Base-by-base conservation (phyloP, 192 early-diverging fungal species). In the Allomyces macrogynus region DNA sequence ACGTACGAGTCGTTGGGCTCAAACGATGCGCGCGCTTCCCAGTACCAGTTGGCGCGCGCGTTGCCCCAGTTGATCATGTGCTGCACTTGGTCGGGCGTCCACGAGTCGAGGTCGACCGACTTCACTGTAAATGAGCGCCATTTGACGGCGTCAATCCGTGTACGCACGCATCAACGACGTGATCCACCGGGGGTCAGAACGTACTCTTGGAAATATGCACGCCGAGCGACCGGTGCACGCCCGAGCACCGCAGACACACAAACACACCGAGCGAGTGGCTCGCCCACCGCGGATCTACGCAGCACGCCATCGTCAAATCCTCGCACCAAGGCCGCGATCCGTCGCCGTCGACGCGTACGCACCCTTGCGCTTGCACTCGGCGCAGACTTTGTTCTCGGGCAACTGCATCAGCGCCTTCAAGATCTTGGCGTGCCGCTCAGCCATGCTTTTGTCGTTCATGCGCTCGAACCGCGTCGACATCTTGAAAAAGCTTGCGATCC, bases 211-310 rank as follows among this genome's bases (percentile, higher is more conserved):
- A 54, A 54, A 86, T 74, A 64, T 86, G 83, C 26, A 86, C 81
- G 68, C 90, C 89, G 60, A 91, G 79, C 0, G 86, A 85, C 61
- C 90, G 81, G 77, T 96, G 90, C 49, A 89, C 81, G 23, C 91
- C 91, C 24, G 90, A 92, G 75, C 94, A 94, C 66, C 94, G 87
- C 43, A 95, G 78, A 73, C 92, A 99, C 67, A 99, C 93, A 70
- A 96, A 94, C 65, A 89, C 94, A 60, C 90, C 93, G 69, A 91
- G 84, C 25, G 89, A 88, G 26, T 95, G 91, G 69, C 83, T 86
- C 11, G 93, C 91, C 95, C 93, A 93, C 65, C 89, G 86, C 18
- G 84, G 87, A 64, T 85, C 44, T 16, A 11, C 12, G 26, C 26
- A 4, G 26, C 26, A 27, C 26, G 26, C n/a, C n/a, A n/a, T n/a